These are phyloP conservation scores for Pachyrhizus erosus DNA, from an alignment of 306 rosid genomes.

Conservation along the genomic window DNA sequence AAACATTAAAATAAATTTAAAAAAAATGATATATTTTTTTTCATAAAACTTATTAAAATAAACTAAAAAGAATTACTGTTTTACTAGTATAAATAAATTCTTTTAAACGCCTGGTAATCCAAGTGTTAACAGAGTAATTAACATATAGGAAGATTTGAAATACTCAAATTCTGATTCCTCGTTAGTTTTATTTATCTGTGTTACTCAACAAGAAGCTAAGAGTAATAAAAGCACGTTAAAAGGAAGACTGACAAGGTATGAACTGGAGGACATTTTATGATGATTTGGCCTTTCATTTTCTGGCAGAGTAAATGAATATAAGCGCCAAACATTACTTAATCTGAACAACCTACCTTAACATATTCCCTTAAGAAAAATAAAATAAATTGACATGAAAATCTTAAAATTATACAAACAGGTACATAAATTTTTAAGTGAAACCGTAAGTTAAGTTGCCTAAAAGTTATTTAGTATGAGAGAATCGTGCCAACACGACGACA, in stretches of 20 bases:
- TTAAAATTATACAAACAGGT: background rate
- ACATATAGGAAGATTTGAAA: background rate
- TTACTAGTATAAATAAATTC: background rate
- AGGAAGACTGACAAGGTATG: background rate
- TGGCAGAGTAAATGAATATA: background rate
- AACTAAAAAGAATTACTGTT: background rate
- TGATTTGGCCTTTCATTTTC: background rate
- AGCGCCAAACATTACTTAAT: background rate
- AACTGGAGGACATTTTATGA: background rate
- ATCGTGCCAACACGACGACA: conserved; percentile 94
- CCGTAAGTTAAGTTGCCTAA: background rate
- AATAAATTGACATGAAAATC: background rate
- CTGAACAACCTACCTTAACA: background rate
- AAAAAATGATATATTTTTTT: conserved; percentile 29
- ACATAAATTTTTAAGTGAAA: background rate
- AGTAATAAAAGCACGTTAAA: too few species aligned
- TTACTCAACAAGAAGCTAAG: background rate
- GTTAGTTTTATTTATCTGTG: too few species aligned
- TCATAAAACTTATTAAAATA: too few species aligned
- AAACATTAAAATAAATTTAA: background rate
- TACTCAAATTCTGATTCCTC: background rate
- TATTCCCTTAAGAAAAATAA: background rate
- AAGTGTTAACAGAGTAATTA: background rate
- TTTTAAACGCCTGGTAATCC: background rate
- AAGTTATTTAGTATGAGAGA: conserved; percentile 20